Conservation (phyloP, 352 stramenopile species). For the Phytophthora gonapodyides region DNA sequence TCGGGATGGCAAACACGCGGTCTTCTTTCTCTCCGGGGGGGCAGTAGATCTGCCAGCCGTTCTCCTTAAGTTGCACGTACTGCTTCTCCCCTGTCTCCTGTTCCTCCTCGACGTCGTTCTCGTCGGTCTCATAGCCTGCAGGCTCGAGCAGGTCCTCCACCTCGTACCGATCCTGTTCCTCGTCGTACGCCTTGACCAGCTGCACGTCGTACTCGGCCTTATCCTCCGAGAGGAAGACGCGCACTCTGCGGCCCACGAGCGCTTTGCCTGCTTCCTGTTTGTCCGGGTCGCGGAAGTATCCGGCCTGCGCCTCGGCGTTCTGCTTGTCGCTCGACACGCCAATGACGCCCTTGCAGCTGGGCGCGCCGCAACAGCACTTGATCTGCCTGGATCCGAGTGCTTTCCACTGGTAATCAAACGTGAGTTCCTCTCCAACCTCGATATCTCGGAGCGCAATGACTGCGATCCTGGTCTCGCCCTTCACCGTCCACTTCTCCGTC, state of each 20-base stretch:
- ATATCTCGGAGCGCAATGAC: slow-evolving; percentile 95
- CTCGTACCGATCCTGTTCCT: slow-evolving; percentile 53
- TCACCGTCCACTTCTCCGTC: slow-evolving; percentile 95
- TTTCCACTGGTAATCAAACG: slow-evolving; percentile 97
- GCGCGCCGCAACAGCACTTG: slow-evolving; percentile 71
- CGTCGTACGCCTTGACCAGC: slow-evolving; percentile 53
- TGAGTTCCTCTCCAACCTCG: slow-evolving; percentile 88
- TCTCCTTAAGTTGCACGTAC: slow-evolving; percentile 42
- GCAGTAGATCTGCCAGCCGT: slow-evolving; percentile 78
- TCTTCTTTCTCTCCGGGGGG: slow-evolving; percentile 58
- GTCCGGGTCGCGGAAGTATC: slow-evolving; percentile 71
- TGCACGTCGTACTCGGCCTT: slow-evolving; percentile 62
- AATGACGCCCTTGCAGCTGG: slow-evolving; percentile 81
- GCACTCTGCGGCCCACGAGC: slow-evolving; percentile 63
- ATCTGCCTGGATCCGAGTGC: slow-evolving; percentile 80
- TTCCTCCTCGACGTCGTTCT: slow-evolving; percentile 48
- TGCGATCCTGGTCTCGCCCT: slow-evolving; percentile 92
- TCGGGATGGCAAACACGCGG: slow-evolving; percentile 82
- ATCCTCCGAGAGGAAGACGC: slow-evolving; percentile 70
- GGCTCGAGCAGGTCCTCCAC: slow-evolving; percentile 47
- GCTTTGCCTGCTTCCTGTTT: slow-evolving; percentile 48
- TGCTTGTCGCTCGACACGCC: slow-evolving; percentile 52
- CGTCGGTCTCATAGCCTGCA: slow-evolving; percentile 38
- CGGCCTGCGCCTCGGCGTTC: slow-evolving; percentile 40
- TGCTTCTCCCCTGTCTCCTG: slow-evolving; percentile 36